phyloP scores from a whole-genome alignment of 768 basidiomycete species.

The Suillus hirtellus region DNA sequence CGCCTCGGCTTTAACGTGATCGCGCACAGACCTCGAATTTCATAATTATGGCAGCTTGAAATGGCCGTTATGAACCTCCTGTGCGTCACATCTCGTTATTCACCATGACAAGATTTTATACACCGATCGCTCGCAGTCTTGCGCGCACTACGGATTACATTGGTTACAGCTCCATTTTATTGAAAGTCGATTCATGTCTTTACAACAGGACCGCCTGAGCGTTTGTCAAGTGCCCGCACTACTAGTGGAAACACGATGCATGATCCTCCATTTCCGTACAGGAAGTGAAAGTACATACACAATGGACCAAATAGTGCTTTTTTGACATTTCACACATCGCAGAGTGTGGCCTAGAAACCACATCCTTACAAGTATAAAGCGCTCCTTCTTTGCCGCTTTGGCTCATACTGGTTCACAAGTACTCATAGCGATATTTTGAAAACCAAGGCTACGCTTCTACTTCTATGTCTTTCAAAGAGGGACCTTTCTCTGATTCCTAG shows the following conservation, averaged over 20 bases:
- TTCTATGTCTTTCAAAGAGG: neutral
- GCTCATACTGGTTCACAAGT: neutral
- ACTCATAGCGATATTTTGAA: neutral
- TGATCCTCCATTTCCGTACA: conserved; percentile 1
- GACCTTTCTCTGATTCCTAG: neutral
- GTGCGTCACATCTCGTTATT: neutral
- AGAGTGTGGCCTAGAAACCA: neutral
- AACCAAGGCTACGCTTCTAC: neutral
- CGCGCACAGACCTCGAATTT: neutral
- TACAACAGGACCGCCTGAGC: neutral
- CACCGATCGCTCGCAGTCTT: neutral
- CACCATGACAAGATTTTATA: neutral
- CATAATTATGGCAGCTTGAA: neutral
- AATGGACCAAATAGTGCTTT: neutral
- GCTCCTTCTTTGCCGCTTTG: neutral
- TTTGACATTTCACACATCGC: neutral
- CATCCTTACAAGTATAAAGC: neutral
- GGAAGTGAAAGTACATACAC: neutral
- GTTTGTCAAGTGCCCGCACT: neutral
- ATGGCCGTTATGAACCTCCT: conserved; percentile 4
- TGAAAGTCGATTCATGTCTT: neutral
- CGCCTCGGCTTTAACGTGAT: conserved; percentile 2
- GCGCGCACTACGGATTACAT: neutral
- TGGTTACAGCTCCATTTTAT: neutral
- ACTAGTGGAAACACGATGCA: neutral